These are phyloP conservation scores for Colletotrichum paranaense DNA, from an alignment of 2,329 filamentous ascomycete species.

Conservation along the genomic window DNA sequence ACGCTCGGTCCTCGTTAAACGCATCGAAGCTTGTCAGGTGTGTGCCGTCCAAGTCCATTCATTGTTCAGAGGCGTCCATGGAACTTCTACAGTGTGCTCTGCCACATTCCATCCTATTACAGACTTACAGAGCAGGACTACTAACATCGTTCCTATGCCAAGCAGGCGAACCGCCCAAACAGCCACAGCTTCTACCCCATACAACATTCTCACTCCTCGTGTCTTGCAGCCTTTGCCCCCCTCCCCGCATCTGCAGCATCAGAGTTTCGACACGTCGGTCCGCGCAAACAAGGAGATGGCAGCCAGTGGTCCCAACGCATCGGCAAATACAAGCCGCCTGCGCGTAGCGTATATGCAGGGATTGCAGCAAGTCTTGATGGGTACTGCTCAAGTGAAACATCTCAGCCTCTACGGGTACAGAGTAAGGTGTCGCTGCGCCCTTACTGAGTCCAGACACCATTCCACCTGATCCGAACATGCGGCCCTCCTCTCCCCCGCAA, in stretches of 20 bases:
- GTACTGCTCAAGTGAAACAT: conserved; percentile 21
- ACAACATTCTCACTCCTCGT: background rate
- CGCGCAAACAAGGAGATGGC: conserved; percentile 7
- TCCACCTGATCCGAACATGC: conserved; percentile 4
- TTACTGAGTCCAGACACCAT: conserved; percentile 14
- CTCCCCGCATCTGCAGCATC: conserved; percentile 11
- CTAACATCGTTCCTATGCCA: background rate
- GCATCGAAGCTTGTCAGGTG: conserved; percentile 15
- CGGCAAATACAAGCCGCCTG: conserved; percentile 15
- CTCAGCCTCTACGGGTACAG: conserved; percentile 1
- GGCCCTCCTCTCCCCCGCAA: conserved; percentile 3
- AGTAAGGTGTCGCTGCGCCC: background rate
- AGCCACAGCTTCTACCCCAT: background rate
- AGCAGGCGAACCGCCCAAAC: background rate
- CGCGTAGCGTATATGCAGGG: conserved; percentile 19
- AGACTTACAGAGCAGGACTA: background rate
- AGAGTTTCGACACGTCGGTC: conserved; percentile 18
- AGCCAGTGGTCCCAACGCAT: background rate
- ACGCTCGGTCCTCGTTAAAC: conserved; percentile 17
- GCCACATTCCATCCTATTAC: background rate
- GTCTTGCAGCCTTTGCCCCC: background rate
- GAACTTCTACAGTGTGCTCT: background rate
- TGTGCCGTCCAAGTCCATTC: background rate
- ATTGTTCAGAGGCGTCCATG: background rate
- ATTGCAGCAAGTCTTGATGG: conserved; percentile 5